Evolutionary conservation across 2,329 filamentous ascomycete species (phyloP), one percentile per base, ranked within the genome.

Genomic region (Aspergillus caelatus): DNA sequence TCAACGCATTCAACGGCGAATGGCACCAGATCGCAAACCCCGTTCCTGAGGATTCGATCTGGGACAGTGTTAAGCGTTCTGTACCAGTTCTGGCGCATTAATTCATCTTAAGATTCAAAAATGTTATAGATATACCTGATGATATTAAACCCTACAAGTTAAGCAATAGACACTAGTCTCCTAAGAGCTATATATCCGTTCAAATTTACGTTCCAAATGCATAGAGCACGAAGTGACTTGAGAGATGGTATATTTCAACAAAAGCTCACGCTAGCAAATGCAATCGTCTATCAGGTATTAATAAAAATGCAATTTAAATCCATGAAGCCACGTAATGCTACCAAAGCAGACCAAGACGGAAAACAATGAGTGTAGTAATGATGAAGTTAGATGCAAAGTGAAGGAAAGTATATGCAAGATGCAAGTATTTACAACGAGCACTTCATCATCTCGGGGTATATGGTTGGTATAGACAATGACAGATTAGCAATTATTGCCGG

Each of bases 1-100:
- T 97, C 75, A 98, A 97, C 75, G 95, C 95, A 1, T 99, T 99
- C 77, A 98, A 98, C 70, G 95, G 95, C 58, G 93, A 97, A 77
- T 98, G 94, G 93, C 82, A 94, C 57, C 81, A 83, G 55, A 86
- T 84, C 21, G 79, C 82, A 19, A 75, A 85, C 59, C 84, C 86
- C 0, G 78, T 78, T 32, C 87, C 87, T 4, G 68, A 72, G 30
- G 66, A 72, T 21, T 75, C 74, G 7, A 69, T 72, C 36, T 72
- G 72, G 69, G 66, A 67, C 21, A 68, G 64, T 45, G 26, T 67
- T 8, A 75, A 68, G 62, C 65, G 70, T 23, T 63, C 68, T 32
- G 32, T 67, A 10, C 62, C 65, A 23, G 9, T 64, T 34, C 59
- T 63, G 32, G 52, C 41, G 34, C 50, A 64, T 63, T 61, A 16